Percentiles rank a stretch among this genome's conserved stretches.
Conservation (phyloP, 2,329 filamentous ascomycete genomes). For the Knufia fluminis region DNA sequence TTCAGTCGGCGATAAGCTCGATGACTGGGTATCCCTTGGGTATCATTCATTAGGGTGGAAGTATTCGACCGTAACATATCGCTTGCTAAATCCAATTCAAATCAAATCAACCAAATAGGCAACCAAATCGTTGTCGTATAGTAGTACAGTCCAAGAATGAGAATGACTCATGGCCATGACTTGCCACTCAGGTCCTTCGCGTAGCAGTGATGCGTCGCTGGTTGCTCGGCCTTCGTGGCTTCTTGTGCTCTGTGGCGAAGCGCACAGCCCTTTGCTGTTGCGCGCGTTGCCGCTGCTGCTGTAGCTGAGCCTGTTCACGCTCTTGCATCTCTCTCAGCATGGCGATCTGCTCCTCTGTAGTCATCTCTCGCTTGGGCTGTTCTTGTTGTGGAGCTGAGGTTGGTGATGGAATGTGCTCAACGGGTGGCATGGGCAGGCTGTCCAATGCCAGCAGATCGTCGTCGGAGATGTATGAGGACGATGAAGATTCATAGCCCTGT, state of each 20-base stretch:
- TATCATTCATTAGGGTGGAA: not conserved
- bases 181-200: not conserved
- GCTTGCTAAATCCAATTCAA: not conserved
- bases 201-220: not conserved
- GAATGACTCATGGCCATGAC: not conserved
- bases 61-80: not conserved
- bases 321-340: slow-evolving; percentile 21
- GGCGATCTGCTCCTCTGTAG: slow-evolving; percentile 23
- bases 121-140: not conserved
- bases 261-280: slow-evolving; percentile 18
- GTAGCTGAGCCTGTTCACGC: slow-evolving; percentile 15
- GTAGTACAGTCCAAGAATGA: not conserved
- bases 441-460: slow-evolving; percentile 21
- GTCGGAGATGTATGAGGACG: slow-evolving; percentile 21
- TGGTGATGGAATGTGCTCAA: slow-evolving; percentile 13
- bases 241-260: slow-evolving; percentile 15
- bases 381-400: slow-evolving; percentile 1
- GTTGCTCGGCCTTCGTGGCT: slow-evolving; percentile 15
- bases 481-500: slow-evolving; percentile 11
- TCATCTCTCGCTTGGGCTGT: slow-evolving; percentile 18
- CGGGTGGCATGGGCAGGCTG: slow-evolving; percentile 13
- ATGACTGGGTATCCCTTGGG: not conserved
- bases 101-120: not conserved
- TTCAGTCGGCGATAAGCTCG: not conserved
- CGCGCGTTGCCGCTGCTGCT: slow-evolving; percentile 9